Base-by-base conservation (phyloP, 2,329 filamentous ascomycete species). In the Colletotrichum orchidophilum region DNA sequence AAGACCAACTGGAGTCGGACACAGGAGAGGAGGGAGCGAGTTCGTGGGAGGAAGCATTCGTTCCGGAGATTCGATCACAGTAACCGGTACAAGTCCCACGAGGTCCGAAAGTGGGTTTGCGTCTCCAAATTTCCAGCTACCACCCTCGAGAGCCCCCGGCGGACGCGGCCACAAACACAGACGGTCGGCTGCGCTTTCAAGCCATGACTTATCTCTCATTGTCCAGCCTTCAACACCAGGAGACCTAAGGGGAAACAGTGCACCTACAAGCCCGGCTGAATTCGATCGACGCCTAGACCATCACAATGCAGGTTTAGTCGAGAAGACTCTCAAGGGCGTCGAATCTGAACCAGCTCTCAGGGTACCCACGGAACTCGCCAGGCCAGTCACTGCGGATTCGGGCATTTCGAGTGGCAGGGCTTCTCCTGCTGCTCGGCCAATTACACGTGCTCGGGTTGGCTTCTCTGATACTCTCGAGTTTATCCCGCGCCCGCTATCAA, bases 401-500 rank as follows among this genome's bases (percentile, higher is more conserved):
- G 27, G 73, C 53, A 57, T 35, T 7, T 53, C 66, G 64, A 74
- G 70, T 73, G 63, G 42, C 39, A 66, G 60, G 59, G 63, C 64
- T 24, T 66, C 78, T 62, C 67, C 78, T 79, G 72, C 80, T 80
- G 55, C 79, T 77, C 80, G 81, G 63, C 72, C 81, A 1, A 70
- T 72, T 9, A 86, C 87, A 4, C 88, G 91, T 71, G 88, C 91
- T 52, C 87, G 93, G 13, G 94, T 97, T 55, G 93, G 93, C 1
- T 97, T 97, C 77, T 94, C 93, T 1, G 94, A 97, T 73, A 93
- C 90, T 12, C 86, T 97, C 31, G 94, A 97, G 79, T 95, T 93
- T 73, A 95, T 95, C 75, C 93, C 93, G 5, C 89, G 94, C 12
- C 95, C 95, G 0, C 82, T 97, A 21, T 97, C 95, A 2, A 85